A percentile compares a stretch with the other conserved stretches of the same genome.
phyloP scores from a whole-genome alignment of 106 monocot genomes.

The Dendrobium nobile region DNA sequence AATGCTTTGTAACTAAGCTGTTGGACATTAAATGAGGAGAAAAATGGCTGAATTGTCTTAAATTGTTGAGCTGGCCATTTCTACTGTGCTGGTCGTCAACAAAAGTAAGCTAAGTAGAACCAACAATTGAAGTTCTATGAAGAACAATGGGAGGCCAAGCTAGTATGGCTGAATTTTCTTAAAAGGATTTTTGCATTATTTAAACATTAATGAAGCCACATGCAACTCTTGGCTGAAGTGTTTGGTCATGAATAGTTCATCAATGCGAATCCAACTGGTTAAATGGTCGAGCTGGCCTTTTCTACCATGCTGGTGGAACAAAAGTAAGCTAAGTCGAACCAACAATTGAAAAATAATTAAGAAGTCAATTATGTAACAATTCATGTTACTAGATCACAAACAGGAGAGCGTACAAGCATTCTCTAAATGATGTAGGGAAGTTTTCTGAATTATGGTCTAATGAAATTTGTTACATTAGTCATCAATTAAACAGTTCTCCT shows the following conservation, averaged over 20 bases:
- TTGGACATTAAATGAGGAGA: neutral
- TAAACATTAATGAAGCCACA: neutral
- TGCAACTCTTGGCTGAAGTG: neutral
- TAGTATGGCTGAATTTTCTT: neutral
- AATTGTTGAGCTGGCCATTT: too few relatives aligned
- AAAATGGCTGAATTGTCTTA: neutral
- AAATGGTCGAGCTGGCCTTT: neutral
- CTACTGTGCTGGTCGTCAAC: too few relatives aligned
- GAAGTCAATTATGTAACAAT: neutral
- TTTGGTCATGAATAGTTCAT: neutral
- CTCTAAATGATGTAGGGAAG: neutral
- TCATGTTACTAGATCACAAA: neutral
- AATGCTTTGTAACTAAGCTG: neutral
- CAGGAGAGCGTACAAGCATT: neutral
- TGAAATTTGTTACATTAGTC: neutral
- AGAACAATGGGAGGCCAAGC: neutral
- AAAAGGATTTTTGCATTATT: neutral
- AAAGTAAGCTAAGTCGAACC: neutral
- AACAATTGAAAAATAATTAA: neutral
- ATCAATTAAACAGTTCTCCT: neutral
- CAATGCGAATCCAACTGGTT: neutral
- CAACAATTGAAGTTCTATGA: too few relatives aligned
- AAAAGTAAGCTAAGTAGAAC: too few relatives aligned
- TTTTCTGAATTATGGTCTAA: neutral
- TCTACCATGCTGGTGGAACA: neutral